These are phyloP conservation scores for Balakata baccata DNA, from an alignment of 345 rosid genomes.

Conservation along the genomic window DNA sequence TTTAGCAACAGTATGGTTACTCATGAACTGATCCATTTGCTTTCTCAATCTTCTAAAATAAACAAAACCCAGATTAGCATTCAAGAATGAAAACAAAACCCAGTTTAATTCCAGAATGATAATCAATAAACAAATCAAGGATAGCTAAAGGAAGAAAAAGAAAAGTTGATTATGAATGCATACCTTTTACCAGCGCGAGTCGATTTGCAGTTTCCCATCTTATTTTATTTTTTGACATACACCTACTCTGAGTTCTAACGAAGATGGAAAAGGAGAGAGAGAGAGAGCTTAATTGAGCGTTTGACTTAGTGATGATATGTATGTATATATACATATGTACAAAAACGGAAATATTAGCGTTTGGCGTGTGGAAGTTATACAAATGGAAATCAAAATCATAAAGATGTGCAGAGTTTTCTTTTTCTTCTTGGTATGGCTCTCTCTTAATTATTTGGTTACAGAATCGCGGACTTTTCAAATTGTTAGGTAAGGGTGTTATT, in stretches of 20 bases:
- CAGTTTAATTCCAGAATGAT: too few relatives aligned
- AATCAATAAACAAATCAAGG: not conserved
- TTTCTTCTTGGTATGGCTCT: not conserved
- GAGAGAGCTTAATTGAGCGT: too few relatives aligned
- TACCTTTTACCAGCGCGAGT: conserved; percentile 22
- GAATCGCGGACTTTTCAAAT: conserved; percentile 9
- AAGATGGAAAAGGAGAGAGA: too few relatives aligned
- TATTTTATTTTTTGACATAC: too few relatives aligned
- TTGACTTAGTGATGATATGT: too few relatives aligned
- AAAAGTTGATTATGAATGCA: not conserved
- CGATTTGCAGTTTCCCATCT: not conserved
- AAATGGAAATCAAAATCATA: not conserved
- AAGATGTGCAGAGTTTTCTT: too few relatives aligned
- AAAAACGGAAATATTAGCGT: too few relatives aligned
- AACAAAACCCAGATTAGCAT: not conserved
- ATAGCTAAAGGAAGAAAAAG: not conserved
- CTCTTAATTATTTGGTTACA: conserved; percentile 5
- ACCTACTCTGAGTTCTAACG: too few relatives aligned
- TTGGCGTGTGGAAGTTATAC: too few relatives aligned
- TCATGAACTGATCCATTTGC: conserved; percentile 14
- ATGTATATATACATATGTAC: too few relatives aligned
- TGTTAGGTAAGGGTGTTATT: conserved; percentile 30
- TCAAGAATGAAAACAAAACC: not conserved
- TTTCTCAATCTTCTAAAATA: conserved; percentile 22
- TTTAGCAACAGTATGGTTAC: not conserved